Evolutionary conservation across 495 filamentous ascomycete genomes (phyloP).

Genomic region (Tirmania nivea): DNA sequence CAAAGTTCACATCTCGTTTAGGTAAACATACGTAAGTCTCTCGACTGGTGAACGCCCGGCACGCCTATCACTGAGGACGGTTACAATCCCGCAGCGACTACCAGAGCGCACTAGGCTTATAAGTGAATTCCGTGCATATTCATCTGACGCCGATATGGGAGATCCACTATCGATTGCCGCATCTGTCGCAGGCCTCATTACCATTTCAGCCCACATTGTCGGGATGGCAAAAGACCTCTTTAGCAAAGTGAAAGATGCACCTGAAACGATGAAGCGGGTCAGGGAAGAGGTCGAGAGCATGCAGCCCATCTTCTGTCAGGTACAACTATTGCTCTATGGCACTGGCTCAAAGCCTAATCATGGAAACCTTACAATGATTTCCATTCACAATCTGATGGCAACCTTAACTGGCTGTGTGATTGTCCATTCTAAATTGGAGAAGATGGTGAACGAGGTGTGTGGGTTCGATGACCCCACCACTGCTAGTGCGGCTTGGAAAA

Average conservation of each 20-base stretch:
- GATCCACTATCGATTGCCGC: neutral
- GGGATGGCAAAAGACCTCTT: neutral
- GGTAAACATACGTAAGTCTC: too few relatives aligned
- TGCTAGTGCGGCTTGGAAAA: too few relatives aligned
- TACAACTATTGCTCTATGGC: neutral
- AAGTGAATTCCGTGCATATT: too few relatives aligned
- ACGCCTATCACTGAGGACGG: too few relatives aligned
- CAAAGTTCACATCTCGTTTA: too few relatives aligned
- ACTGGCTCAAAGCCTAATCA: neutral
- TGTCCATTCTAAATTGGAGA: neutral
- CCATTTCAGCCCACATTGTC: neutral
- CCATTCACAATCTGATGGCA: neutral
- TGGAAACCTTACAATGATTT: neutral
- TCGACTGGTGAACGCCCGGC: too few relatives aligned
- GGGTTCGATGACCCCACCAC: too few relatives aligned
- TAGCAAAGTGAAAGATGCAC: neutral
- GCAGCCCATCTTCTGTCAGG: neutral
- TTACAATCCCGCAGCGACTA: too few relatives aligned
- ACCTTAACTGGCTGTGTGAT: neutral
- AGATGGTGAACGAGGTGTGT: neutral
- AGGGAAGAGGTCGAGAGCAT: neutral
- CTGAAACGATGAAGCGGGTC: neutral
- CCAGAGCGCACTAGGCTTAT: too few relatives aligned
- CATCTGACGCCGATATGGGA: neutral
- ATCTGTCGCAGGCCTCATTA: neutral